Conservation (phyloP, 176 grass and related monocot species). For the Pontederia paniculata region DNA sequence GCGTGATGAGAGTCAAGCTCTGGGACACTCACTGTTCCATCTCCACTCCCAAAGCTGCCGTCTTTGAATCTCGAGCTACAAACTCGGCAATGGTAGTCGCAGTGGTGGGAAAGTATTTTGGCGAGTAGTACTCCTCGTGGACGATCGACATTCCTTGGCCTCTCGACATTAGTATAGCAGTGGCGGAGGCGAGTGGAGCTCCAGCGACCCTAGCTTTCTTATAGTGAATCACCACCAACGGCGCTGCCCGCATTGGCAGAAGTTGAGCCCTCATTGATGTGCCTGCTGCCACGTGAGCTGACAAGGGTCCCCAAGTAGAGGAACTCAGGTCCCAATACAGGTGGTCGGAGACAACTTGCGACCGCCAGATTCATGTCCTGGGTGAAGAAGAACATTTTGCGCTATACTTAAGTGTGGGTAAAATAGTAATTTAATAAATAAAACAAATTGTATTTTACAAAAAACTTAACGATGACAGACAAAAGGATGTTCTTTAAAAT, state of each 20-base stretch:
- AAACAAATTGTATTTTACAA: no score
- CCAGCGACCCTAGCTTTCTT: slow-evolving; percentile 18
- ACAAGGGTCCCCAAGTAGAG: slow-evolving; percentile 34
- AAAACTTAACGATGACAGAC: no score
- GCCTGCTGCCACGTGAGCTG: slow-evolving; percentile 12
- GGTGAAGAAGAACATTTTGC: slow-evolving; percentile 28
- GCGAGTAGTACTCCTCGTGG: slow-evolving; percentile 4
- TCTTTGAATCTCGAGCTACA: not conserved
- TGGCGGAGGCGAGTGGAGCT: slow-evolving; percentile 30
- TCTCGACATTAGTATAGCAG: slow-evolving; percentile 19
- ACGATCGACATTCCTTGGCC: slow-evolving; percentile 16
- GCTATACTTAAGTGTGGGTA: no score
- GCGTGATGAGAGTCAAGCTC: slow-evolving; percentile 19
- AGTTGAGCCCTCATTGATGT: not conserved
- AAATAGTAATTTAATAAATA: no score
- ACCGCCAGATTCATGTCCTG: slow-evolving; percentile 23
- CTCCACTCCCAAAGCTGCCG: not conserved
- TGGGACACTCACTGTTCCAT: slow-evolving; percentile 11
- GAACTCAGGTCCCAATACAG: slow-evolving; percentile 27
- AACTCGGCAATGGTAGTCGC: not conserved
- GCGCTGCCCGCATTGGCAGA: not conserved
- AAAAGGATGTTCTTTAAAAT: no score
- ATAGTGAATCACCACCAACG: not conserved
- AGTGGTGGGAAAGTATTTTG: not conserved
- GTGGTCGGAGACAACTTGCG: slow-evolving; percentile 30